phyloP scores from a whole-genome alignment of 495 filamentous ascomycete species.

The Aspergillus coremiiformis region DNA sequence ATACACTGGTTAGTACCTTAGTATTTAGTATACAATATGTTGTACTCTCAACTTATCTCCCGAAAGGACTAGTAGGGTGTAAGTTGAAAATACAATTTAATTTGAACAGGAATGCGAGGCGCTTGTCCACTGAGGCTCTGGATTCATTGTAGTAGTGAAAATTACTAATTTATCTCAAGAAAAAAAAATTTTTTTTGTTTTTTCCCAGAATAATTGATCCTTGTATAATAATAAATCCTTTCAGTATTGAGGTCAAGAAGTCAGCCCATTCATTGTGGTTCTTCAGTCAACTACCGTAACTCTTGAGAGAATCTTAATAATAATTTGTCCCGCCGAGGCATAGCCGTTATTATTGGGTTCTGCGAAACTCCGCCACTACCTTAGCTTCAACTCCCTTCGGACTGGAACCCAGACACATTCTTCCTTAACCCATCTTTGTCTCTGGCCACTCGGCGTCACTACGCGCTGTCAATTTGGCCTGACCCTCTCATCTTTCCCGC shows the following conservation, averaged over 20 bases:
- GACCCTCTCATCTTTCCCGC: not conserved
- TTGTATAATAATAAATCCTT: not conserved
- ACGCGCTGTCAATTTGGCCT: not conserved
- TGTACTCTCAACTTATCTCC: too few species aligned
- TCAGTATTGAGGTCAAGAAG: not conserved
- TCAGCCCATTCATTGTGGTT: not conserved
- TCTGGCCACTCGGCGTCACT: not conserved
- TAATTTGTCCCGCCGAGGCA: slow-evolving; percentile 17
- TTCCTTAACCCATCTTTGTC: not conserved
- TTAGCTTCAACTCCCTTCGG: slow-evolving; percentile 15
- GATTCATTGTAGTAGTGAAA: not conserved
- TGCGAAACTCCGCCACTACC: slow-evolving; percentile 25
- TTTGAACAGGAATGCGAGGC: not conserved
- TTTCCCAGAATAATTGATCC: not conserved
- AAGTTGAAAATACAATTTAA: too few species aligned
- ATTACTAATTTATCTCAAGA: not conserved
- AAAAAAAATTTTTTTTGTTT: too few species aligned
- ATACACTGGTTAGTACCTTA: too few species aligned
- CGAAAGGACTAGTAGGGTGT: too few species aligned
- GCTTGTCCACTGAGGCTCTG: not conserved
- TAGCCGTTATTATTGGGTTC: slow-evolving; percentile 18
- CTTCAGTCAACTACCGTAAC: not conserved
- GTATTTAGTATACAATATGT: too few species aligned
- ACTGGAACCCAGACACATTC: slow-evolving; percentile 8
- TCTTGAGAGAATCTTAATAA: slow-evolving; percentile 12